These are phyloP conservation scores for Clonostachys byssicola DNA, from an alignment of 2,329 filamentous ascomycete genomes.

Conservation along the genomic window DNA sequence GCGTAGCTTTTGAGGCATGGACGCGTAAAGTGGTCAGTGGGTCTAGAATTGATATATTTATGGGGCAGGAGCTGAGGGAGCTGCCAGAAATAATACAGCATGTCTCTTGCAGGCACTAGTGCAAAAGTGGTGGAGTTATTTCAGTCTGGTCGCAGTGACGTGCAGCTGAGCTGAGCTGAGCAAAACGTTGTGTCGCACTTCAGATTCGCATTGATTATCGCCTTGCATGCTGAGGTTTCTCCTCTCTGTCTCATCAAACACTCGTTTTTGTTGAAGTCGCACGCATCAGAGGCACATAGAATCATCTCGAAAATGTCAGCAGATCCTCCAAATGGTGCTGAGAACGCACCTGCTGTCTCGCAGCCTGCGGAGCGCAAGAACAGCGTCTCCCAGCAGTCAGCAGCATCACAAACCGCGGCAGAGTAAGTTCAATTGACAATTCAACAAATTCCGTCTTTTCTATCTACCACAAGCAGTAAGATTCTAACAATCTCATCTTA, in stretches of 20 bases:
- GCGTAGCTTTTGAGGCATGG: slow-evolving; percentile 10
- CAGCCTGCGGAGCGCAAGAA: slow-evolving; percentile 36
- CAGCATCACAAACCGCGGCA: slow-evolving; percentile 65
- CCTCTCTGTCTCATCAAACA: background rate
- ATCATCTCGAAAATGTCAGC: slow-evolving; percentile 21
- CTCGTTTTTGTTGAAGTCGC: background rate
- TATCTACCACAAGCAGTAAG: background rate
- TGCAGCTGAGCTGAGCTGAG: background rate
- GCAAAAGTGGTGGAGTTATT: background rate
- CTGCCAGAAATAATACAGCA: no score
- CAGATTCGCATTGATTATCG: background rate
- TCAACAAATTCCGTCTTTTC: background rate
- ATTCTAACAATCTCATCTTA: slow-evolving; percentile 24
- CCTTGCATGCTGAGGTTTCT: no score
- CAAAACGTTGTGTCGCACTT: background rate
- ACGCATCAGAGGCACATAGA: background rate
- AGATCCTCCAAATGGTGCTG: slow-evolving; percentile 22
- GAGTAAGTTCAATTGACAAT: slow-evolving; percentile 42
- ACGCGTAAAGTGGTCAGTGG: slow-evolving; percentile 29
- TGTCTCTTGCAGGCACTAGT: background rate
- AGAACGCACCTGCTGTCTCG: slow-evolving; percentile 12
- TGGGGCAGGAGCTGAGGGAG: background rate
- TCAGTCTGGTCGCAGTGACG: no score
- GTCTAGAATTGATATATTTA: background rate
- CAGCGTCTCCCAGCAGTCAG: slow-evolving; percentile 55